phyloP scores from a whole-genome alignment of 441 rosid species.

The Pelargonium cotyledonis region DNA sequence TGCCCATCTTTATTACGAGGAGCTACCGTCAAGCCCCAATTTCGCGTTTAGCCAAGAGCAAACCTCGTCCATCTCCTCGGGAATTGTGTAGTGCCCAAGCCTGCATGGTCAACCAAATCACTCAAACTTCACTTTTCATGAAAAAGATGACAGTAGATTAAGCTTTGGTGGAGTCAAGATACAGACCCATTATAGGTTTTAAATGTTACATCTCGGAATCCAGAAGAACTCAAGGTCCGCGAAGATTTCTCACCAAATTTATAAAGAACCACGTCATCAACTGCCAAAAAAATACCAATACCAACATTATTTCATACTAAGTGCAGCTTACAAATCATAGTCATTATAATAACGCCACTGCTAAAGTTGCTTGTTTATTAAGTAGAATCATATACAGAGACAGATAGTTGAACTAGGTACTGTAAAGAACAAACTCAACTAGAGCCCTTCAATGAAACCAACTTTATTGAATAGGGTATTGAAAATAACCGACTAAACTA shows the following conservation, averaged over 20 bases:
- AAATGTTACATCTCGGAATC: constrained; percentile 38
- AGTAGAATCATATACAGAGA: too few relatives aligned
- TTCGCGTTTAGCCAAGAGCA: constrained; percentile 46
- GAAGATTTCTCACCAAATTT: constrained; percentile 55
- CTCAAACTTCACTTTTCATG: neutral
- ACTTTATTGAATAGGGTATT: too few relatives aligned
- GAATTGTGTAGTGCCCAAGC: constrained; percentile 59
- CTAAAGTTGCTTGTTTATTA: too few relatives aligned
- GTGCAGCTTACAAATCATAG: neutral
- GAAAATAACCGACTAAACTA: too few relatives aligned
- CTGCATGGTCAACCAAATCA: constrained; percentile 27
- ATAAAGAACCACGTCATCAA: constrained; percentile 56
- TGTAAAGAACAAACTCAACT: too few relatives aligned
- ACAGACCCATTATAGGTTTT: constrained; percentile 39
- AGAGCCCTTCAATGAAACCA: too few relatives aligned
- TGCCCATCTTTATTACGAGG: too few relatives aligned
- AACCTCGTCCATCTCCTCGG: constrained; percentile 51
- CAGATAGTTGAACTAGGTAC: too few relatives aligned
- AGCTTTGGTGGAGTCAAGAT: neutral
- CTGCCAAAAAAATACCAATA: constrained; percentile 26
- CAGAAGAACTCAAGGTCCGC: constrained; percentile 34
- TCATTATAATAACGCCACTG: neutral
- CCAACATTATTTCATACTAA: neutral
- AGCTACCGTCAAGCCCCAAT: constrained; percentile 43
- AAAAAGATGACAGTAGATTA: neutral